Conservation (phyloP, 2,329 filamentous ascomycete genomes). For the Ophiostoma himal-ulmi region DNA sequence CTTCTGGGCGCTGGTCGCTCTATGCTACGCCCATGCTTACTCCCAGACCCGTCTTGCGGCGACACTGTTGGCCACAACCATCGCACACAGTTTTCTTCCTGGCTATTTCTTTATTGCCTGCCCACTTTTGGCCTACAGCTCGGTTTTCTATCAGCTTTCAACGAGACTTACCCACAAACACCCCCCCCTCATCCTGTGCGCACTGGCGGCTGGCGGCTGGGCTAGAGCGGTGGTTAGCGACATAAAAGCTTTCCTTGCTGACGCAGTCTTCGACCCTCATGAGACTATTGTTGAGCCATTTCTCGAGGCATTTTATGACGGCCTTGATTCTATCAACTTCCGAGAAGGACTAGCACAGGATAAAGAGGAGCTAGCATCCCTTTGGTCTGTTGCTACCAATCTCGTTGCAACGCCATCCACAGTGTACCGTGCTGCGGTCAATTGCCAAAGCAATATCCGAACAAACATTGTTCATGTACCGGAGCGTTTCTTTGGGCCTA, state of each 20-base stretch:
- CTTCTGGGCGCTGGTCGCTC: neutral
- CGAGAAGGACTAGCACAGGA: conserved; percentile 5
- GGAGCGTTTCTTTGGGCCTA: neutral
- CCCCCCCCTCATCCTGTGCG: neutral
- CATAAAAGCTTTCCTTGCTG: neutral
- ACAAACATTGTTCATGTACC: neutral
- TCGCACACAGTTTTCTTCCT: conserved; percentile 14
- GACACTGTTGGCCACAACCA: neutral
- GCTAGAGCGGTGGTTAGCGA: neutral
- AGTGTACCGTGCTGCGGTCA: neutral
- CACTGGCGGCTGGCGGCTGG: neutral
- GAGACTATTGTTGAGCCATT: conserved; percentile 18
- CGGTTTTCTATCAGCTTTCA: neutral
- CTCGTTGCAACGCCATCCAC: neutral
- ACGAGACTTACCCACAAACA: too few species aligned
- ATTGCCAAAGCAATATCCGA: neutral
- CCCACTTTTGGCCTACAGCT: neutral
- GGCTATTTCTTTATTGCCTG: conserved; percentile 1
- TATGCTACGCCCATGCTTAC: neutral
- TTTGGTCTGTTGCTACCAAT: neutral
- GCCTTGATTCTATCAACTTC: conserved; percentile 8
- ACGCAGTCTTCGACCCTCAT: neutral
- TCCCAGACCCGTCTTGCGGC: neutral
- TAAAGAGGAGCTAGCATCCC: neutral
- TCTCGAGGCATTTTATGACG: conserved; percentile 13